phyloP scores from a whole-genome alignment of 1,284 basidiomycete species.

The Pterulicium gracile region DNA sequence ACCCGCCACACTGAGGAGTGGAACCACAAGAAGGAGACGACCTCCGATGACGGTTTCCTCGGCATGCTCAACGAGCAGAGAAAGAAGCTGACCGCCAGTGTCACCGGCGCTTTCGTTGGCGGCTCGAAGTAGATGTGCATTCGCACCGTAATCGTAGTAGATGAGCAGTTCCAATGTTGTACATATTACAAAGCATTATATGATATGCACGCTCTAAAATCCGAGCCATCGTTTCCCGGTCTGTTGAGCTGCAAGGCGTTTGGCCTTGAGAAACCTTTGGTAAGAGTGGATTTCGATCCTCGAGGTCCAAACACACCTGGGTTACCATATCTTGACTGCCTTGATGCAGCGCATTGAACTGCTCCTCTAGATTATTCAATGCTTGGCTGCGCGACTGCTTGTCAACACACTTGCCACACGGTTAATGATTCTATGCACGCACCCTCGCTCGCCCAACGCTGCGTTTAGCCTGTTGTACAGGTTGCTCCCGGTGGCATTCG shows the following conservation, averaged over 20 bases:
- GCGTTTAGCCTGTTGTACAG: conserved; percentile 39
- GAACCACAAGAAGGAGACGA: conserved; percentile 32
- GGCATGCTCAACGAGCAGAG: conserved; percentile 36
- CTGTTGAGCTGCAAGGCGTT: conserved; percentile 48
- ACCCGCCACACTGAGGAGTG: conserved; percentile 36
- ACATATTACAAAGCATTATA: too few species aligned
- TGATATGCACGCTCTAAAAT: conserved; percentile 23
- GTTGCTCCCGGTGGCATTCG: conserved; percentile 26
- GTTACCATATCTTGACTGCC: conserved; percentile 54
- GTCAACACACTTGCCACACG: not conserved
- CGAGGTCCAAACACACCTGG: conserved; percentile 31
- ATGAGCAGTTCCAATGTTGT: too few species aligned
- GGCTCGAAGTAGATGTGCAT: too few species aligned
- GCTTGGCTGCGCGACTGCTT: conserved; percentile 32
- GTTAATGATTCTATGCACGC: conserved; percentile 9
- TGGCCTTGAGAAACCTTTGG: conserved; percentile 30
- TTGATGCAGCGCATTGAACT: conserved; percentile 48
- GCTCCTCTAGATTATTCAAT: conserved; percentile 48
- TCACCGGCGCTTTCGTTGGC: conserved; percentile 25
- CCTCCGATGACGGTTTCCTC: conserved; percentile 32
- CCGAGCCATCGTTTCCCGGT: conserved; percentile 54
- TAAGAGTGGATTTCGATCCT: conserved; percentile 4
- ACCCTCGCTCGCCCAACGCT: conserved; percentile 57
- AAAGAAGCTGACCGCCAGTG: conserved; percentile 31
- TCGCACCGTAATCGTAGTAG: too few species aligned